A percentile compares a stretch with the other conserved stretches of the same genome.
Evolutionary conservation across 2,329 filamentous ascomycete species (phyloP).

Genomic region (Hymenoscyphus scutula): DNA sequence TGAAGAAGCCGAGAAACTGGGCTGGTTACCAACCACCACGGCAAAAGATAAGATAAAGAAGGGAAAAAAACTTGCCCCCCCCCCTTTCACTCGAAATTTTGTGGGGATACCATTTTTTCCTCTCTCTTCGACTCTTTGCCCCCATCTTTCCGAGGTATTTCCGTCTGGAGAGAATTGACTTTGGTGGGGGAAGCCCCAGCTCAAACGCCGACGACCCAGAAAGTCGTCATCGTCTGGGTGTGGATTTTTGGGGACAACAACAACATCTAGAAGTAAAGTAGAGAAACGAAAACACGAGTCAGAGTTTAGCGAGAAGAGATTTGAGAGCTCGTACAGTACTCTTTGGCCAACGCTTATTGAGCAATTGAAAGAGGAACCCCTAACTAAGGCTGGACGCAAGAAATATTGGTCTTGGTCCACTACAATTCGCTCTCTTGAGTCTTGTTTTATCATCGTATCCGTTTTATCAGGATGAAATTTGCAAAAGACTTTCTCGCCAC

Average conservation of each 20-base stretch:
- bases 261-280: background rate
- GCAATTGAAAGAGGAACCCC: too few relatives aligned
- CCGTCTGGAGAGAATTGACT: background rate
- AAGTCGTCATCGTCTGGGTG: background rate
- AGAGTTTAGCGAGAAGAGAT: background rate
- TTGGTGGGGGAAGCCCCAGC: background rate
- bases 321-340: background rate
- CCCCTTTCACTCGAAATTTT: too few relatives aligned
- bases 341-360: background rate
- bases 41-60: too few relatives aligned
- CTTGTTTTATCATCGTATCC: too few relatives aligned
- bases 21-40: background rate
- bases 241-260: background rate
- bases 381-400: background rate
- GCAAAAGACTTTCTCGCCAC: background rate
- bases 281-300: constrained; percentile 1
- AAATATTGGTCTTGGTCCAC: background rate
- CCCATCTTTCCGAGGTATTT: background rate
- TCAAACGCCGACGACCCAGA: background rate
- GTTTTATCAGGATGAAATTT: background rate
- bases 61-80: background rate
- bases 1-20: background rate
- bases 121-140: background rate
- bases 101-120: too few relatives aligned
- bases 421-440: background rate